These are phyloP conservation scores for Sanghuangporus baumii DNA, from an alignment of 1,284 basidiomycete species.

Conservation along the genomic window DNA sequence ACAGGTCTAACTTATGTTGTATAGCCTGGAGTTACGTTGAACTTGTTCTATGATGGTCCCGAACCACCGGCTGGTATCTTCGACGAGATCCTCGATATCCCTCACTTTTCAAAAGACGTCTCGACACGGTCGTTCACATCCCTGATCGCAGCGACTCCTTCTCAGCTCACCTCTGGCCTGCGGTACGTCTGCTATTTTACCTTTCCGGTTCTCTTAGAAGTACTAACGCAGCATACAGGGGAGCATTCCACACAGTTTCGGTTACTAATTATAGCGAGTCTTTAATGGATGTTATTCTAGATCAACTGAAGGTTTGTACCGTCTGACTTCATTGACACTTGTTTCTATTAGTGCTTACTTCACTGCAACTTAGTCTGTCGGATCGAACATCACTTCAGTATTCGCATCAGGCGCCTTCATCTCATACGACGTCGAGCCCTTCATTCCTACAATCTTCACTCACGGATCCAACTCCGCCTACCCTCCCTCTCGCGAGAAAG, in stretches of 20 bases:
- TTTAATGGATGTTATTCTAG: conserved; percentile 41
- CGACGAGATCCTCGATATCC: conserved; percentile 40
- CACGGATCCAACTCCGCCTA: conserved; percentile 29
- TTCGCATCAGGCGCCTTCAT: conserved; percentile 31
- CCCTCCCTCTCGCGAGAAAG: conserved; percentile 31
- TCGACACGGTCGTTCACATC: conserved; percentile 35
- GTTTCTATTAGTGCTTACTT: not conserved
- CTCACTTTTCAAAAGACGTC: conserved; percentile 33
- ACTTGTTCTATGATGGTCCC: conserved; percentile 51
- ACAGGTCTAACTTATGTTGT: not conserved
- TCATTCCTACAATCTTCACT: conserved; percentile 39
- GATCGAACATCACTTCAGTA: conserved; percentile 23
- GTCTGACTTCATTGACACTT: not conserved
- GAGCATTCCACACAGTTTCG: conserved; percentile 44
- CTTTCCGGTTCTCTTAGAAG: not conserved
- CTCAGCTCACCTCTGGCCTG: conserved; percentile 34
- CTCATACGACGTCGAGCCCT: conserved; percentile 53
- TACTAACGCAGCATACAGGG: conserved; percentile 27
- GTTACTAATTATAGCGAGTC: conserved; percentile 34
- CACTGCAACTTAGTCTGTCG: conserved; percentile 30
- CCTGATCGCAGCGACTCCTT: conserved; percentile 36
- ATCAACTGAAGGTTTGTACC: conserved; percentile 41
- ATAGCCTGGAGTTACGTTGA: conserved; percentile 31
- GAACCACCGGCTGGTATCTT: conserved; percentile 43
- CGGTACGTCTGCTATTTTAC: conserved; percentile 30